phyloP scores from a whole-genome alignment of 768 basidiomycete species.

The Mycena venus region DNA sequence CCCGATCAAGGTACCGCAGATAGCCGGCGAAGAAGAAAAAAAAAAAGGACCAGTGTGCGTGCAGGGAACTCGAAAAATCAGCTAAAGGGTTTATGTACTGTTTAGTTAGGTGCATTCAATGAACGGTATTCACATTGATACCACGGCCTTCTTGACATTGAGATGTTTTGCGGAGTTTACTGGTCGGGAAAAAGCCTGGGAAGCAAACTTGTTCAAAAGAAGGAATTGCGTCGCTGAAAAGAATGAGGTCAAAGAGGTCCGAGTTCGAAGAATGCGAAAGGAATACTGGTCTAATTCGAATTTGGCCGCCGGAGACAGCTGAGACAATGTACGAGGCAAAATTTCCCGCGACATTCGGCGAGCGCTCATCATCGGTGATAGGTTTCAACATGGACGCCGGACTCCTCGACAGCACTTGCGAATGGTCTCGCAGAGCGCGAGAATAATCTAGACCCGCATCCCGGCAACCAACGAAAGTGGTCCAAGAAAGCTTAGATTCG shows the following conservation, averaged over 20 bases:
- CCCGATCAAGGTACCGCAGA: no score
- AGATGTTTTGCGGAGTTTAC: no score
- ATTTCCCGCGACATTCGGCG: neutral
- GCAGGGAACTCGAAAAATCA: no score
- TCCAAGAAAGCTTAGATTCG: neutral
- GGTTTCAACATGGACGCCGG: no score
- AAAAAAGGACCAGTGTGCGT: no score
- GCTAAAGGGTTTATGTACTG: no score
- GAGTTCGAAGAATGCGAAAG: neutral
- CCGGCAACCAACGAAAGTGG: neutral
- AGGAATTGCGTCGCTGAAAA: neutral
- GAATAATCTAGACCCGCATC: neutral
- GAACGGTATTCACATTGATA: neutral
- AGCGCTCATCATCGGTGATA: no score
- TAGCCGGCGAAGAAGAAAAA: no score
- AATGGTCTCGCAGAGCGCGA: neutral
- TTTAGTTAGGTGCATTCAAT: no score
- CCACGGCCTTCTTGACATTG: conserved; percentile 5
- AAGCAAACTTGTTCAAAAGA: neutral
- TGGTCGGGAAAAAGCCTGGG: neutral
- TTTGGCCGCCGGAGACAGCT: neutral
- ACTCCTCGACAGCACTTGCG: neutral
- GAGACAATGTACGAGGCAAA: neutral
- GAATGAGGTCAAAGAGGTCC: neutral
- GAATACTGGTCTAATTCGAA: neutral